Evolutionary conservation across 2,329 filamentous ascomycete species (phyloP).

Genomic region (Juglanconis sp.): DNA sequence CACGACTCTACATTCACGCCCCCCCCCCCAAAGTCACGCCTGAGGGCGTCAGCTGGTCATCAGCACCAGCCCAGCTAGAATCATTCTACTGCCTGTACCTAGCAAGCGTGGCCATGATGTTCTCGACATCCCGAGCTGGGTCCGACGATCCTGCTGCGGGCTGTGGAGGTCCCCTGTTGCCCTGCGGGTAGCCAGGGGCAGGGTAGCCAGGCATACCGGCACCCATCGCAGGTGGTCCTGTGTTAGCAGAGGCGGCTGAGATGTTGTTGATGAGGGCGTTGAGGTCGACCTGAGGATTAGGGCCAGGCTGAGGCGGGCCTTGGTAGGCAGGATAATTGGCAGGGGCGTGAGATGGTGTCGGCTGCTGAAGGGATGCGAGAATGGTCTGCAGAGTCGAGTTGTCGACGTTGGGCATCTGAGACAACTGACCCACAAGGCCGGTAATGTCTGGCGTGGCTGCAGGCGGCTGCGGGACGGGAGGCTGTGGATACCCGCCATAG

Average conservation of each 20-base stretch:
- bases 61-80: neutral
- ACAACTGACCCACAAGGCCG: slow-evolving; percentile 58
- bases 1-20: too few relatives aligned
- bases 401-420: slow-evolving; percentile 66
- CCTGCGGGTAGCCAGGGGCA: slow-evolving; percentile 23
- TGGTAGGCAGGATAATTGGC: slow-evolving; percentile 4
- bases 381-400: slow-evolving; percentile 68
- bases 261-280: slow-evolving; percentile 44
- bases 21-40: too few relatives aligned
- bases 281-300: slow-evolving; percentile 38
- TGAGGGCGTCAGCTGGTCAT: too few relatives aligned
- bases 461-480: slow-evolving; percentile 27
- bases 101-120: slow-evolving; percentile 72
- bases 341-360: slow-evolving; percentile 10
- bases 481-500: slow-evolving; percentile 29
- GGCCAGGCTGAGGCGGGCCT: slow-evolving; percentile 18
- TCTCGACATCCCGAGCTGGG: slow-evolving; percentile 57
- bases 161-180: slow-evolving; percentile 25
- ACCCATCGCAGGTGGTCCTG: slow-evolving; percentile 1
- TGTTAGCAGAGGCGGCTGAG: slow-evolving; percentile 14
- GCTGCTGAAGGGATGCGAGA: slow-evolving; percentile 54
- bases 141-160: slow-evolving; percentile 27
- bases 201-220: slow-evolving; percentile 25
- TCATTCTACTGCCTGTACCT: slow-evolving; percentile 53
- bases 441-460: slow-evolving; percentile 49